Base-by-base conservation (phyloP, 1,139 yeast species). In the Diutina rugosa region DNA sequence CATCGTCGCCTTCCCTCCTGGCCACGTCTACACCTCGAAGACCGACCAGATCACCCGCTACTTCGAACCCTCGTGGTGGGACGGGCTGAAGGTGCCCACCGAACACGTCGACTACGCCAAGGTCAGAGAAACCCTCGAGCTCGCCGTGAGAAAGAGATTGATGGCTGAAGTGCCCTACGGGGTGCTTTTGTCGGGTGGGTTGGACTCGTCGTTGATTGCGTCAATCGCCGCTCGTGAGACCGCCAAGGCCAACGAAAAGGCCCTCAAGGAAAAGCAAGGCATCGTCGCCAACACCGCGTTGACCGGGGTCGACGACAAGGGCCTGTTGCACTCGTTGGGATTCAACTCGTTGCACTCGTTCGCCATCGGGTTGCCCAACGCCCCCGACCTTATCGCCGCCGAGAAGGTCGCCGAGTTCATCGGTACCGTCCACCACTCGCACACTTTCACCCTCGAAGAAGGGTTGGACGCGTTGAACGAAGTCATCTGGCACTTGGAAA, bases 131-230 rank as follows among this genome's bases (percentile, higher is more conserved):
- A 71, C 88, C 55, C 81, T 93, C 68, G 99, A 93, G 73, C 78
- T 87, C 76, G 93, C 99, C 56, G 99, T 93, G 57, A 87, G 98
- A 79, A 95, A 93, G 87, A 86, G 99, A 80, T 82, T 93, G 68
- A 93, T 93, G 99, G 95, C 98, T 57, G 99, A 93, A 76, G 99
- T 93, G 60, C 98, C 99, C 56, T 89, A 90, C 72, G 99, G 99
- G 76, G 99, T 93, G 54, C 78, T 93, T 65, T 79, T 93, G 64
- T 90, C 97, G 46, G 99, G 99, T 69, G 99, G 99, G 62, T 81
- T 93, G 66, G 99, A 93, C 72, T 90, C 98, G 55, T 90, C 97
- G 51, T 80, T 93, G 72, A 93, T 93, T 69, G 99, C 99, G 46
- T 73, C 99, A 54, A 93, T 93, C 67, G 99, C 98, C 59, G 93